Evolutionary conservation across 2,329 filamentous ascomycete genomes (phyloP), one percentile per base, ranked within the genome.

Genomic region (Cytospora paraplurivora): DNA sequence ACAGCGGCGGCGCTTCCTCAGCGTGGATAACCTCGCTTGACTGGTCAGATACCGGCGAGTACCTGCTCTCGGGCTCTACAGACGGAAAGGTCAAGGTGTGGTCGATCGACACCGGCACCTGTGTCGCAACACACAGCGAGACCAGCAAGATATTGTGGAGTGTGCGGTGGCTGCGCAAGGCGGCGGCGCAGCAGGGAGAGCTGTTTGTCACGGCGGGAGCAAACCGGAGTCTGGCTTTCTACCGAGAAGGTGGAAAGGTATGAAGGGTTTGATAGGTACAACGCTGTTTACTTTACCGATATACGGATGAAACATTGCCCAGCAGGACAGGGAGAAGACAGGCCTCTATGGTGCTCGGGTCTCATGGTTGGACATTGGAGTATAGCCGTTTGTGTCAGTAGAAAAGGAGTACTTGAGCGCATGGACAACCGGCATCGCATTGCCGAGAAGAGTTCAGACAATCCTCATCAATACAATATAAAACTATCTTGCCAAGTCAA

Each of bases 31-130:
- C 94, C 66, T 90, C 90, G 37, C 81, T 98, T 51, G 92, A 97
- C 74, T 99, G 94, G 92, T 98, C 89, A 74, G 86, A 91, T 72
- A 96, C 91, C 5, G 95, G 95, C 55, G 94, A 98, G 77, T 97
- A 91, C 75, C 80, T 99, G 13, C 82, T 98, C 3, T 96, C 90
- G 72, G 92, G 92, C 55, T 88, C 90, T 1, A 92, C 96, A 75
- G 93, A 98, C 72, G 94, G 95, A 44, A 97, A 96, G 76, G 92
- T 91, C 66, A 97, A 97, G 77, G 91, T 98, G 35, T 99, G 95
- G 95, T 94, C 92, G 35, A 85, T 97, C 64, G 93, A 97, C 71
- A 85, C 88, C 38, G 85, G 87, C 62, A 82, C 83, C 5, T 98
- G 95, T 73, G 95, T 99, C 52, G 93, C 94, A 13, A 99, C 95